Conservation (phyloP, 495 filamentous ascomycete species). For the Talaromyces stipitatus region DNA sequence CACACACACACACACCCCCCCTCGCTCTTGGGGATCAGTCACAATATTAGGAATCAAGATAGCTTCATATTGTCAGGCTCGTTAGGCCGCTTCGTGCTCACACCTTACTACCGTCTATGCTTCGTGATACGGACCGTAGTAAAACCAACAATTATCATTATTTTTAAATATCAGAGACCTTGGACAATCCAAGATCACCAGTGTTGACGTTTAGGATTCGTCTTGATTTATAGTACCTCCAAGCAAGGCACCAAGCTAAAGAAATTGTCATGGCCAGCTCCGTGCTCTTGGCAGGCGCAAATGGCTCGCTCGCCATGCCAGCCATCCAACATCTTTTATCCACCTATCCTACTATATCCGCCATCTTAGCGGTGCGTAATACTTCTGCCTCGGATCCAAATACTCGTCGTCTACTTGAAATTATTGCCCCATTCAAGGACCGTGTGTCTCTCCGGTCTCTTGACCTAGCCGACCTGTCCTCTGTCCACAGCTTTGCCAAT, state of each 20-base stretch:
- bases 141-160: too few species aligned
- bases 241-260: neutral
- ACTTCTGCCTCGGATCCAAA: conserved; percentile 6
- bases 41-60: too few species aligned
- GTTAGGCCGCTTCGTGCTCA: too few species aligned
- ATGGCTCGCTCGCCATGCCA: conserved; percentile 30
- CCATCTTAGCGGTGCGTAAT: conserved; percentile 35
- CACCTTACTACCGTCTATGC: too few species aligned
- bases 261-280: neutral
- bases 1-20: too few species aligned
- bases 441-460: conserved; percentile 22
- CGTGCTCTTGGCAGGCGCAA: conserved; percentile 34
- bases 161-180: too few species aligned
- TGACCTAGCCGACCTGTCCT: conserved; percentile 29
- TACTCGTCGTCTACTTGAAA: conserved; percentile 2
- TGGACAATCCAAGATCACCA: too few species aligned
- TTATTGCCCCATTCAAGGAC: neutral
- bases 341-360: conserved; percentile 20
- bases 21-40: too few species aligned
- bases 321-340: conserved; percentile 25
- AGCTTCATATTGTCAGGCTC: too few species aligned
- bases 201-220: too few species aligned
- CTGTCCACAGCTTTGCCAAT: conserved; percentile 25
- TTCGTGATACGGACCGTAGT: too few species aligned
- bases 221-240: too few species aligned